Conservation (phyloP, 305 asterid species). For the Fraxinus platypoda region DNA sequence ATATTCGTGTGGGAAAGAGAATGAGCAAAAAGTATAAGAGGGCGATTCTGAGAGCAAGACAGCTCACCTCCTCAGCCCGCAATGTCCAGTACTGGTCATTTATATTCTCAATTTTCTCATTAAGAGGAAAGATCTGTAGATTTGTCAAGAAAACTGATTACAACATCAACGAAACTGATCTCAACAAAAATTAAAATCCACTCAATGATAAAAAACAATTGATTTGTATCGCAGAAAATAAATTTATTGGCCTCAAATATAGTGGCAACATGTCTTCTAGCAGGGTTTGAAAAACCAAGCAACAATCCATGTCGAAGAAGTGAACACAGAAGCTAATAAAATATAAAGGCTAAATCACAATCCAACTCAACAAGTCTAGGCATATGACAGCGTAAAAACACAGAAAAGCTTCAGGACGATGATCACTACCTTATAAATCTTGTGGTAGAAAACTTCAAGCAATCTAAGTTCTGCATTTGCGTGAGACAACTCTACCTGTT, state of each 20-base stretch:
- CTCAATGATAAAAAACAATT: background rate
- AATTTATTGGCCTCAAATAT: background rate
- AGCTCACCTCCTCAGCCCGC: slow-evolving; percentile 70
- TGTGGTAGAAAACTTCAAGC: slow-evolving; percentile 53
- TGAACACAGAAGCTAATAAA: background rate
- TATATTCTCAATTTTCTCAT: slow-evolving; percentile 71
- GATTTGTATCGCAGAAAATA: background rate
- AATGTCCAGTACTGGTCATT: slow-evolving; percentile 78
- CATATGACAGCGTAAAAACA: background rate
- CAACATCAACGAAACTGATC: background rate
- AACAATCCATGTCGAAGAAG: background rate
- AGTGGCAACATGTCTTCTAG: background rate
- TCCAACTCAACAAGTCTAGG: slow-evolving; percentile 4
- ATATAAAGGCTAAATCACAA: slow-evolving; percentile 8
- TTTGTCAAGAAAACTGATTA: slow-evolving; percentile 15
- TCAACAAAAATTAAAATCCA: slow-evolving; percentile 8
- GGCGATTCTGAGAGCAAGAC: background rate
- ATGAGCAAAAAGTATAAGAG: slow-evolving; percentile 15
- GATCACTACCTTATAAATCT: slow-evolving; percentile 49
- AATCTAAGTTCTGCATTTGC: slow-evolving; percentile 50
- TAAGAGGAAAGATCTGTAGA: slow-evolving; percentile 57
- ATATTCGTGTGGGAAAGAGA: background rate
- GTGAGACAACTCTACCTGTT: slow-evolving; percentile 49
- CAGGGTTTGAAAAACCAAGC: background rate
- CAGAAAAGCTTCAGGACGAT: background rate